phyloP scores from a whole-genome alignment of 2,329 filamentous ascomycete genomes.

The Trichoderma pleuroti region DNA sequence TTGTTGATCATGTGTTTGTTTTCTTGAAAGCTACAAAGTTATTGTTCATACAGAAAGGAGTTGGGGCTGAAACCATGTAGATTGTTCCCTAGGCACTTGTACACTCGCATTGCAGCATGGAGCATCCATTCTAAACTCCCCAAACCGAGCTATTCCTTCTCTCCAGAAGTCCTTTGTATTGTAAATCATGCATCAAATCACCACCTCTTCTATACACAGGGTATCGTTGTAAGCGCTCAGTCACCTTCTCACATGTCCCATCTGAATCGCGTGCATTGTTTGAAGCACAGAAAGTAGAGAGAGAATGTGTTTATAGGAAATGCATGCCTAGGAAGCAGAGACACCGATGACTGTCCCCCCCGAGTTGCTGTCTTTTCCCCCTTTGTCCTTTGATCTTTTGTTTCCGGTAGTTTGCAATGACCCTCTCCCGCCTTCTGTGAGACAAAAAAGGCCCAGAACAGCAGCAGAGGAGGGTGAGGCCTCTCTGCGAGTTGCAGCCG shows the following conservation, averaged over 20 bases:
- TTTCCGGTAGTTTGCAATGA: not conserved
- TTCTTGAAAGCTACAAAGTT: not conserved
- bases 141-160: not conserved
- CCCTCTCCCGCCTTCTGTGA: not conserved
- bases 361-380: not conserved
- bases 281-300: not conserved
- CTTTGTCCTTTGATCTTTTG: not conserved
- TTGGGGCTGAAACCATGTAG: not conserved
- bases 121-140: not conserved
- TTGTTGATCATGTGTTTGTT: not conserved
- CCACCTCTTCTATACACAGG: not conserved
- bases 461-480: not conserved
- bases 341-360: not conserved
- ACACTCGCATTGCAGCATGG: not conserved
- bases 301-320: not conserved
- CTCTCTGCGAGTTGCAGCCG: not conserved
- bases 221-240: conserved; percentile 1
- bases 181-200: not conserved
- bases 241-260: not conserved
- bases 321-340: not conserved
- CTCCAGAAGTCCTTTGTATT: not conserved
- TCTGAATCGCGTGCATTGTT: conserved; percentile 1
- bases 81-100: not conserved
- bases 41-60: not conserved
- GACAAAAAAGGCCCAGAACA: not conserved